Conservation (phyloP, 768 basidiomycete species). For the Crassisporium funariophilum region DNA sequence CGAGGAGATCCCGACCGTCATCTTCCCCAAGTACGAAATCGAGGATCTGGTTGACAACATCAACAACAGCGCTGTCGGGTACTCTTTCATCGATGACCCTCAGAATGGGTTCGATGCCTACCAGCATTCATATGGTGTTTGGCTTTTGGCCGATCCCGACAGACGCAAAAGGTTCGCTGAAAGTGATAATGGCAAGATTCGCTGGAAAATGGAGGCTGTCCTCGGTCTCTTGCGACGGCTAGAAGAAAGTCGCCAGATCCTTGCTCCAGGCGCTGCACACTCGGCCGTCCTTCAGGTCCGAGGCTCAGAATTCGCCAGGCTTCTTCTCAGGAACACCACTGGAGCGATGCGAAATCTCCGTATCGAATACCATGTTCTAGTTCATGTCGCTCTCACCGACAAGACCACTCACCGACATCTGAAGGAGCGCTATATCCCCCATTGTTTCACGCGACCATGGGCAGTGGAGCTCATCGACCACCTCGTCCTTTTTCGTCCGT, state of each 20-base stretch:
- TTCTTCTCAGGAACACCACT: too few relatives aligned
- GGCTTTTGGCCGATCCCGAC: constrained; percentile 8
- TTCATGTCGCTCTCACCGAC: constrained; percentile 1
- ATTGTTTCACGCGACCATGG: not conserved
- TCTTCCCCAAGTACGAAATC: constrained; percentile 4
- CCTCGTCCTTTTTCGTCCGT: constrained; percentile 8
- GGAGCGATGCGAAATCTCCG: too few relatives aligned
- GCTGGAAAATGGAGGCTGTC: constrained; percentile 1
- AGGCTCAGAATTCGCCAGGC: too few relatives aligned
- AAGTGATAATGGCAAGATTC: too few relatives aligned
- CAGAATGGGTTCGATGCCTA: constrained; percentile 1
- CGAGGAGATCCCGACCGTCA: not conserved
- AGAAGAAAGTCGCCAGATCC: not conserved
- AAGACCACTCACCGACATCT: constrained; percentile 7
- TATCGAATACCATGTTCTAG: not conserved
- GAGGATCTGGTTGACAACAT: constrained; percentile 13
- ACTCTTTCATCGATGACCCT: constrained; percentile 13
- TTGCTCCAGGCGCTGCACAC: too few relatives aligned
- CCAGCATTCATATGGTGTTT: not conserved
- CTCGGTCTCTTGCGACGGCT: not conserved
- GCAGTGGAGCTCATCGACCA: not conserved
- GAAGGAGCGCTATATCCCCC: constrained; percentile 3
- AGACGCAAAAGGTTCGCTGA: not conserved
- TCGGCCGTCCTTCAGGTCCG: too few relatives aligned
- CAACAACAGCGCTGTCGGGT: not conserved